Evolutionary conservation across 208 protist genomes (phyloP), one percentile per base, ranked within the genome.

Genomic region (Leishmania turanica): DNA sequence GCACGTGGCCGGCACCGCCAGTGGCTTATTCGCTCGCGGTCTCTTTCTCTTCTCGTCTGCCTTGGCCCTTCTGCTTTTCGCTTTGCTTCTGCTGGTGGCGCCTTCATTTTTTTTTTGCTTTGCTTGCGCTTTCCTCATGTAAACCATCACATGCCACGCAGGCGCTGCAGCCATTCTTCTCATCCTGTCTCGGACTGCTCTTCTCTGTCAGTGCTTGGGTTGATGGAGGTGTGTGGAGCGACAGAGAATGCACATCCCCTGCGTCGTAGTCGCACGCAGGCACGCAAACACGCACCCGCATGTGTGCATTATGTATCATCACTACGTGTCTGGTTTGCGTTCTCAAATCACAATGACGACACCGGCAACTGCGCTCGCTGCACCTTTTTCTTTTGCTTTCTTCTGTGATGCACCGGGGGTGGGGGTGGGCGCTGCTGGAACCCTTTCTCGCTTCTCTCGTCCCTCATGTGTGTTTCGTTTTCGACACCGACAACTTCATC

Each of bases 371-470:
- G 47, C 47, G 19, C 42, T 70, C 40, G 58, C 54, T 70, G n/a
- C 24, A 47, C 60, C 56, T 51, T 69, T 75, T 13, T 81, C 1
- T 81, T 54, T 82, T 78, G 45, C 69, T 71, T 65, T 82, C 21
- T 49, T 51, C 3, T 3, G 5, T 31, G 15, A 53, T 51, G 6
- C 45, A 73, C 19, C 34, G 34, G 34, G 34, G 34, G n/a, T 34
- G 37, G 0, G 37, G 0, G 49, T 2, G 27, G 45, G 45, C 42
- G 27, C 27, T 17, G 11, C 21, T 51, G 69, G 13, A 21, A 9
- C 24, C 27, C 17, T 51, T 73, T 73, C 40, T n/a, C 62, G 11
- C 24, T 9, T 51, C 54, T 73, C 40, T 47, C 62, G 11, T 73
- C 42, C 51, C 8, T 24, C 45, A 21, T 9, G 27, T 53, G 69